A percentile compares a stretch with the other conserved stretches of the same genome.
These are phyloP conservation scores for Albifimbria verrucaria DNA, from an alignment of 2,329 filamentous ascomycete species.

Conservation along the genomic window DNA sequence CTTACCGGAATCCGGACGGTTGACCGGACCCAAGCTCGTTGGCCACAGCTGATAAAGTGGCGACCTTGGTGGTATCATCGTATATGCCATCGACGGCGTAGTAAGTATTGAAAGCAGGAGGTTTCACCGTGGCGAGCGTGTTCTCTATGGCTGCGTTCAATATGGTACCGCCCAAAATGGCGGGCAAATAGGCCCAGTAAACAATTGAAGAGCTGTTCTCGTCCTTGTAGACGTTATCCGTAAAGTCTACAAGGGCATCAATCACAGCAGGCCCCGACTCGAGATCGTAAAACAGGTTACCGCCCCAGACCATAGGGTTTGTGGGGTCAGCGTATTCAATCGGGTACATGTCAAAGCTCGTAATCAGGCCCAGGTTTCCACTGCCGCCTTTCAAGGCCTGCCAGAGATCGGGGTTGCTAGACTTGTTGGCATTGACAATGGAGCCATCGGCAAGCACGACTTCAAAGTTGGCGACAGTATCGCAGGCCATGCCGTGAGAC, in stretches of 20 bases:
- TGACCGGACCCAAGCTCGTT: constrained; percentile 25
- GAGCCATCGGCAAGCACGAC: constrained; percentile 41
- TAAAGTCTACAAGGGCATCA: constrained; percentile 29
- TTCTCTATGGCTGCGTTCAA: constrained; percentile 29
- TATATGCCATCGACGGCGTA: constrained; percentile 16
- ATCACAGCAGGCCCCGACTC: constrained; percentile 16
- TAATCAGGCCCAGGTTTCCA: constrained; percentile 41
- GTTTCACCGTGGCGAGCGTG: constrained; percentile 19
- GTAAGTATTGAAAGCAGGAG: constrained; percentile 26
- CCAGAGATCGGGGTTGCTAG: constrained; percentile 38
- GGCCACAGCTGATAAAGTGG: constrained; percentile 25
- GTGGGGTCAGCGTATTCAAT: constrained; percentile 22
- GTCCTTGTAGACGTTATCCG: constrained; percentile 25
- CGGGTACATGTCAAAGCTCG: constrained; percentile 28
- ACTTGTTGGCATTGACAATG: constrained; percentile 38
- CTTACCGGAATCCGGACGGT: constrained; percentile 22
- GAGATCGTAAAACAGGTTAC: constrained; percentile 22
- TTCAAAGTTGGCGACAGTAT: constrained; percentile 38
- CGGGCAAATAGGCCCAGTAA: constrained; percentile 29
- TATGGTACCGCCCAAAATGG: constrained; percentile 22
- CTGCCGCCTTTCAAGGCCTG: constrained; percentile 45
- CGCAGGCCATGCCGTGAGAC: constrained; percentile 31
- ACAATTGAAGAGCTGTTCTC: constrained; percentile 28
- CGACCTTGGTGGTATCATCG: constrained; percentile 23
- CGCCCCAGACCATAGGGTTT: constrained; percentile 27